Evolutionary conservation across 768 basidiomycete species (phyloP).

Genomic region (Mycena filopes): DNA sequence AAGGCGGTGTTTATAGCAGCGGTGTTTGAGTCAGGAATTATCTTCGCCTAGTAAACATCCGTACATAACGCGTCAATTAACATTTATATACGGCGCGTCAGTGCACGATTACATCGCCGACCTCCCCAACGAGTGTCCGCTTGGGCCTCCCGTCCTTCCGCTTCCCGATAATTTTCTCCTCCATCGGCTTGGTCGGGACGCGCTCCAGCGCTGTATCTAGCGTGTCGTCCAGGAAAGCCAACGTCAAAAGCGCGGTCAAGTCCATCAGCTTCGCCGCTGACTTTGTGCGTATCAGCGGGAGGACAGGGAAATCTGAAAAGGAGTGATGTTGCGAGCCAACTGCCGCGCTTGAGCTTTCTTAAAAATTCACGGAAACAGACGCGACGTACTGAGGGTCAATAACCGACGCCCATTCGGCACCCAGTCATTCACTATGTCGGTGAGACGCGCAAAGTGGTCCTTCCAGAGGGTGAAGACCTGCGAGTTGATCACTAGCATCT

Average conservation of each 20-base stretch:
- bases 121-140: conserved; percentile 52
- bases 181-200: conserved; percentile 48
- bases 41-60: conserved; percentile 9
- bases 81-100: background rate
- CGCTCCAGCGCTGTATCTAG: conserved; percentile 47
- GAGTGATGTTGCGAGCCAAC: conserved; percentile 57
- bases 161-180: conserved; percentile 51
- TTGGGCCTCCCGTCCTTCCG: conserved; percentile 58
- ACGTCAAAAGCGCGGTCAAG: conserved; percentile 48
- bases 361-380: background rate
- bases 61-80: conserved; percentile 25
- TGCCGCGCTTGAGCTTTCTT: conserved; percentile 32
- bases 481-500: conserved; percentile 77
- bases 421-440: conserved; percentile 67
- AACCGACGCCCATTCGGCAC: conserved; percentile 54
- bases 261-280: conserved; percentile 47
- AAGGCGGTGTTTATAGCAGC: conserved; percentile 4
- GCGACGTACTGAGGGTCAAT: conserved; percentile 58
- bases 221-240: conserved; percentile 54
- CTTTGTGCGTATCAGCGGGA: conserved; percentile 52
- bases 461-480: conserved; percentile 85
- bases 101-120: conserved; percentile 57
- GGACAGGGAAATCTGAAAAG: conserved; percentile 60
- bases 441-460: conserved; percentile 71
- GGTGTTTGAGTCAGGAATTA: background rate